These are phyloP conservation scores for Forsythia suspensa DNA, from an alignment of 257 asterid genomes.

Conservation along the genomic window DNA sequence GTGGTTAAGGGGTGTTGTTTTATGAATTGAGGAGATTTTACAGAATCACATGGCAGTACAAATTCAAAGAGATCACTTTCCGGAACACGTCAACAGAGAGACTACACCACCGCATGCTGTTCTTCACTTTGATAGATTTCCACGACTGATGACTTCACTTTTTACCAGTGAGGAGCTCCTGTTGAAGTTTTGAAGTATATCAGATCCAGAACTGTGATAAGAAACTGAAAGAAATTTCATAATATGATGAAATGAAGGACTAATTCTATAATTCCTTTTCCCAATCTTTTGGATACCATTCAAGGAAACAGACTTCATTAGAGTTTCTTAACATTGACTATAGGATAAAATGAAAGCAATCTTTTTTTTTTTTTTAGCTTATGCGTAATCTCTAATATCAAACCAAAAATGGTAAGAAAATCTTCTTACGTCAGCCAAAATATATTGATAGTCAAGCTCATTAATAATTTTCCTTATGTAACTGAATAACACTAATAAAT, in stretches of 20 bases:
- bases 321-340: background rate
- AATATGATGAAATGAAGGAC: background rate
- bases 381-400: background rate
- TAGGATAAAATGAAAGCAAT: background rate
- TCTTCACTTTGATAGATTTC: constrained; percentile 44
- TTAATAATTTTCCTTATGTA: background rate
- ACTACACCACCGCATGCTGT: constrained; percentile 85
- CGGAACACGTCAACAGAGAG: constrained; percentile 73
- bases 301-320: background rate
- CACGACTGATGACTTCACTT: constrained; percentile 5
- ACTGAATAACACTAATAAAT: background rate
- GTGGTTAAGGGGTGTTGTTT: background rate
- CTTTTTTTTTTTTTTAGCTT: background rate
- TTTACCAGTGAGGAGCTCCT: constrained; percentile 35
- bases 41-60: constrained; percentile 93
- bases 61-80: constrained; percentile 77
- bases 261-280: background rate
- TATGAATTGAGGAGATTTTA: constrained; percentile 37
- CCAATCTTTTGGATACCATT: background rate
- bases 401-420: background rate
- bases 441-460: background rate
- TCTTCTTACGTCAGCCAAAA: background rate
- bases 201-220: constrained; percentile 19
- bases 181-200: constrained; percentile 22
- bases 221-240: background rate